These are phyloP conservation scores for Trichoderma polysporum DNA, from an alignment of 2,329 filamentous ascomycete species.

Conservation along the genomic window DNA sequence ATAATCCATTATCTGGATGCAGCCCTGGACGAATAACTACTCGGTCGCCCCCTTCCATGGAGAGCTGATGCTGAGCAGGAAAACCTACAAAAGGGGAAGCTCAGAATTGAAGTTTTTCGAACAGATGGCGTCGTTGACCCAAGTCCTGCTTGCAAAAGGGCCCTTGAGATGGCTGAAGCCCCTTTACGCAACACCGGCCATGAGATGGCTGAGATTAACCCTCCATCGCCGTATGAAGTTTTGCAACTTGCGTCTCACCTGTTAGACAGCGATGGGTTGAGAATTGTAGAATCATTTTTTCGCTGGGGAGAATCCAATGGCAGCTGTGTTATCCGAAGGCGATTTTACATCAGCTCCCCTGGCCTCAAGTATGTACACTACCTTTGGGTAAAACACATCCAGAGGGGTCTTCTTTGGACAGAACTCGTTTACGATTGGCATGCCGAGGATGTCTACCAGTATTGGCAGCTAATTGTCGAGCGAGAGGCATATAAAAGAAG, in stretches of 20 bases:
- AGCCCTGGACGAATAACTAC: slow-evolving; percentile 55
- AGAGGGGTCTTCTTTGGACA: slow-evolving; percentile 74
- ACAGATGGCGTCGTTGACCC: too few relatives aligned
- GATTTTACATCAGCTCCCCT: slow-evolving; percentile 70
- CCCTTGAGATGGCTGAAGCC: slow-evolving; percentile 66
- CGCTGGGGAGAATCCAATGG: slow-evolving; percentile 66
- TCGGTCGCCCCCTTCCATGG: slow-evolving; percentile 49
- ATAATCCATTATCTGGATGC: slow-evolving; percentile 71
- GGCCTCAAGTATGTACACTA: slow-evolving; percentile 47
- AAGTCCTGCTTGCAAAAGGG: slow-evolving; percentile 77
- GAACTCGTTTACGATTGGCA: slow-evolving; percentile 60
- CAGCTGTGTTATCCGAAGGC: slow-evolving; percentile 71
- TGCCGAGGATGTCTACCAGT: slow-evolving; percentile 60
- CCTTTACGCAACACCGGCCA: slow-evolving; percentile 73
- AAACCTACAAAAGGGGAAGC: slow-evolving; percentile 56
- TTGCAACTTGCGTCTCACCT: slow-evolving; percentile 76
- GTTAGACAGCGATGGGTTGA: slow-evolving; percentile 48
- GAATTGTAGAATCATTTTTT: slow-evolving; percentile 58
- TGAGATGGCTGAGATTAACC: slow-evolving; percentile 61
- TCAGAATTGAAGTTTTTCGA: too few relatives aligned
- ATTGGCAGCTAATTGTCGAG: slow-evolving; percentile 59
- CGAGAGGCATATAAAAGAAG: slow-evolving; percentile 38
- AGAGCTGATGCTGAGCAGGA: too few relatives aligned
- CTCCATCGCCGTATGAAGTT: slow-evolving; percentile 73
- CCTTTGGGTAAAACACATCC: slow-evolving; percentile 85